Percentiles rank a stretch among this genome's conserved stretches.
phyloP scores from a whole-genome alignment of 2,329 filamentous ascomycete genomes.

The Aspergillus proliferans region DNA sequence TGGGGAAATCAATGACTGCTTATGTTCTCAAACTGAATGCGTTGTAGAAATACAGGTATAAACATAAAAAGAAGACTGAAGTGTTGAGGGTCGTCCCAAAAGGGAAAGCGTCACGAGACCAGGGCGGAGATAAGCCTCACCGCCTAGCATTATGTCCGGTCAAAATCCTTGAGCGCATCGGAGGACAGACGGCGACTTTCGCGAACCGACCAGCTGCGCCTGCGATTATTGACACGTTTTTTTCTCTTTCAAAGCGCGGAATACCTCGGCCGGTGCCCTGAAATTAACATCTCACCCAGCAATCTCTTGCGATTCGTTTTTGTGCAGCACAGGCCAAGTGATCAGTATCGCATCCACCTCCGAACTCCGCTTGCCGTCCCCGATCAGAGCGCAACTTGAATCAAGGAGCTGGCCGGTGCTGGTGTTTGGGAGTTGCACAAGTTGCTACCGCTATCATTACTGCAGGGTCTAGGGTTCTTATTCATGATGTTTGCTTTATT shows the following conservation, averaged over 20 bases:
- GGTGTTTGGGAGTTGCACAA: slow-evolving; percentile 4
- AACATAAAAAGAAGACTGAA: no score
- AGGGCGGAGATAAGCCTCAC: slow-evolving; percentile 9
- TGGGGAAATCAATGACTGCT: no score
- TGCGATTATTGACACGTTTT: neutral
- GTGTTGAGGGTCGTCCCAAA: no score
- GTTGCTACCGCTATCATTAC: no score
- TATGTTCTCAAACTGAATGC: no score
- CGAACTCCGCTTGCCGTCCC: slow-evolving; percentile 9
- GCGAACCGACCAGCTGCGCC: slow-evolving; percentile 3
- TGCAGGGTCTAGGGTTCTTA: neutral
- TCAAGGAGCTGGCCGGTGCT: slow-evolving; percentile 1
- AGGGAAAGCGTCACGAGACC: slow-evolving; percentile 17
- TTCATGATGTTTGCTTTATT: slow-evolving; percentile 9
- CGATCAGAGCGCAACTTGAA: neutral
- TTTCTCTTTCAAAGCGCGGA: neutral
- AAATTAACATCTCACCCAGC: neutral
- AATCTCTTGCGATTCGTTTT: neutral
- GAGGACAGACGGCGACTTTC: neutral
- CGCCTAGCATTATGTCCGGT: slow-evolving; percentile 11
- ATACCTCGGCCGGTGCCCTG: neutral
- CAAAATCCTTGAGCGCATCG: slow-evolving; percentile 7
- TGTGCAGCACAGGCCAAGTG: neutral
- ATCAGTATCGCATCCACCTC: slow-evolving; percentile 5
- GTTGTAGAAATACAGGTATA: no score